Percentiles rank a stretch among this genome's conserved stretches.
Conservation (phyloP, 179 eudicot genomes). For the Corrigiola litoralis region DNA sequence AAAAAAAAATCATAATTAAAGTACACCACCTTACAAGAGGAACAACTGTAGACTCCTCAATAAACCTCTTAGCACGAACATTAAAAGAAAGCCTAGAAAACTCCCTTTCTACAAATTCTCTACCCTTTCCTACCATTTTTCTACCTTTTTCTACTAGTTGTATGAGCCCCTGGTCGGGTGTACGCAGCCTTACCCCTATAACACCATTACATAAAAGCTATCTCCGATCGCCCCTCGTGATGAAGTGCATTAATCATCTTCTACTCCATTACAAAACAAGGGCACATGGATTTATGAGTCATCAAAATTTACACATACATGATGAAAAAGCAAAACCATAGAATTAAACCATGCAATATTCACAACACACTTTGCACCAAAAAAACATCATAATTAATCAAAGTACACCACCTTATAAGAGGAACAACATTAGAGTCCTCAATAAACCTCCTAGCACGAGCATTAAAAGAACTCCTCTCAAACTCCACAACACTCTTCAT, state of each 20-base stretch:
- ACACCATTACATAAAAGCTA: too few species aligned
- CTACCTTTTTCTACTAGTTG: too few species aligned
- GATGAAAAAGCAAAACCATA: too few species aligned
- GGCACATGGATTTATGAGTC: too few species aligned
- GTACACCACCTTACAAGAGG: constrained; percentile 58
- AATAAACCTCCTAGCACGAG: constrained; percentile 56
- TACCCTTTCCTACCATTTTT: too few species aligned
- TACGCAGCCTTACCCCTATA: too few species aligned
- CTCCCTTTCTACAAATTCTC: too few species aligned
- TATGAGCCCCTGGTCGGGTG: too few species aligned
- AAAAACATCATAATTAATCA: background rate
- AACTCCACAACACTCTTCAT: constrained; percentile 60
- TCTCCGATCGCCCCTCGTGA: too few species aligned
- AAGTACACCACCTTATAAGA: constrained; percentile 51
- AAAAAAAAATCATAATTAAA: background rate
- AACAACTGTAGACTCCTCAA: constrained; percentile 59
- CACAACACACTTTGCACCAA: background rate
- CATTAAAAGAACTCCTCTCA: constrained; percentile 52
- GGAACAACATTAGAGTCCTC: constrained; percentile 62
- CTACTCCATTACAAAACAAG: too few species aligned
- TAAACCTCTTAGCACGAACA: constrained; percentile 56
- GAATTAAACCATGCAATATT: background rate
- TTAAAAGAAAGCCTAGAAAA: constrained; percentile 53
- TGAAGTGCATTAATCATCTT: too few species aligned
- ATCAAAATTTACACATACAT: too few species aligned